These are phyloP conservation scores for Hemisphaericaspora xylanilytica DNA, from an alignment of 1,139 yeast genomes.

Conservation along the genomic window DNA sequence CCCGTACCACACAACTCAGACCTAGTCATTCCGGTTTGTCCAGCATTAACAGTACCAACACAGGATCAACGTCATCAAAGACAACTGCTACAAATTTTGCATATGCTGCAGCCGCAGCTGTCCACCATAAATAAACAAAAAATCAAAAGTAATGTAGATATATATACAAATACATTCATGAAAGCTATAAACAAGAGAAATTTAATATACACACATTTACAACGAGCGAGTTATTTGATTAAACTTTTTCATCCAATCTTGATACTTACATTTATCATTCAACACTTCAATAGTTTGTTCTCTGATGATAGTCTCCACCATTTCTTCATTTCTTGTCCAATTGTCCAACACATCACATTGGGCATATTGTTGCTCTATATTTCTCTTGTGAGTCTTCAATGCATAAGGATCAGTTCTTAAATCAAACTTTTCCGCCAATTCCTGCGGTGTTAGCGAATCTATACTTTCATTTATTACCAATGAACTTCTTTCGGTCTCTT, in stretches of 20 bases:
- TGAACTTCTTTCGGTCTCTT: slow-evolving; percentile 1
- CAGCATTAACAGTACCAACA: too few relatives aligned
- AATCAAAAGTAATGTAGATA: too few relatives aligned
- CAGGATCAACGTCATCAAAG: background rate
- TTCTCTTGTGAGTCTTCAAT: slow-evolving; percentile 22
- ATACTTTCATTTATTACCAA: slow-evolving; percentile 2
- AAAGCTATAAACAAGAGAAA: slow-evolving; percentile 2
- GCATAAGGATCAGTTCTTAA: slow-evolving; percentile 45
- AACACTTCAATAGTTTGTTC: slow-evolving; percentile 34
- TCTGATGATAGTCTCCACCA: slow-evolving; percentile 34
- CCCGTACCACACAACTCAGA: background rate
- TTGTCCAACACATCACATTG: slow-evolving; percentile 31
- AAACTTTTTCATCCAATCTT: slow-evolving; percentile 34
- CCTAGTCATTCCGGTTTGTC: too few relatives aligned
- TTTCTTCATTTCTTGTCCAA: slow-evolving; percentile 38
- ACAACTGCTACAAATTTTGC: slow-evolving; percentile 32
- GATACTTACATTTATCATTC: slow-evolving; percentile 36
- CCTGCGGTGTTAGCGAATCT: slow-evolving; percentile 4
- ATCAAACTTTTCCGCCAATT: slow-evolving; percentile 22
- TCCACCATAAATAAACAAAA: slow-evolving; percentile 23
- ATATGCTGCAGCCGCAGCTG: slow-evolving; percentile 51
- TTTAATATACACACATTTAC: background rate
- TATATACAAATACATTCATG: too few relatives aligned
- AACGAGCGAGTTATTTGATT: slow-evolving; percentile 3
- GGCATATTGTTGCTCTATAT: slow-evolving; percentile 21